Percentiles rank a stretch among this genome's conserved stretches.
These are phyloP conservation scores for Alternaria atra DNA, from an alignment of 2,329 filamentous ascomycete species.

Conservation along the genomic window DNA sequence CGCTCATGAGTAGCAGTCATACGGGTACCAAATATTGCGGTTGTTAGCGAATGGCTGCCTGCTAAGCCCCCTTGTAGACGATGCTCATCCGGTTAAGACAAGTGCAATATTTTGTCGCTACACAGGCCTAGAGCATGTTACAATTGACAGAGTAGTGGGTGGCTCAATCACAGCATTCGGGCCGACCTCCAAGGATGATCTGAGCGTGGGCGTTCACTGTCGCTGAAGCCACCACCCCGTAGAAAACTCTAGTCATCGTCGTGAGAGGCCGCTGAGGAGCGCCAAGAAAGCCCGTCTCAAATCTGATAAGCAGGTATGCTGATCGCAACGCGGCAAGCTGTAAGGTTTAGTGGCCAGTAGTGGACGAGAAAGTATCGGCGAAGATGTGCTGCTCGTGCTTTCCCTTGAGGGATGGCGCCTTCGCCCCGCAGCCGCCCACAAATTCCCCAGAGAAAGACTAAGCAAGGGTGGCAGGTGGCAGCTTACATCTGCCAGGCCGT, in stretches of 20 bases:
- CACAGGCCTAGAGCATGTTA: background rate
- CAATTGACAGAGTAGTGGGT: conserved; percentile 1
- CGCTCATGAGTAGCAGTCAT: conserved; percentile 21
- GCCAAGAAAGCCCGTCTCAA: conserved; percentile 16
- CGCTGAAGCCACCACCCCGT: conserved; percentile 20
- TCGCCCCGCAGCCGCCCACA: conserved; percentile 31
- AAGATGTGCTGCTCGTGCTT: conserved; percentile 20
- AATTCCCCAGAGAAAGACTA: conserved; percentile 33
- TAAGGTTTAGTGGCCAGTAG: conserved; percentile 31
- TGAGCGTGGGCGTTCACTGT: conserved; percentile 13
- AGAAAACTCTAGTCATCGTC: background rate
- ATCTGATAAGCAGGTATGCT: conserved; percentile 19
- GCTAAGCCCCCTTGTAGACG: conserved; percentile 7
- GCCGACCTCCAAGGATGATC: conserved; percentile 5
- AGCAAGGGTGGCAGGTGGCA: conserved; percentile 25
- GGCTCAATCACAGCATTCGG: conserved; percentile 4
- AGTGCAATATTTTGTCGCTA: background rate
- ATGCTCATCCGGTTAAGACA: conserved; percentile 1
- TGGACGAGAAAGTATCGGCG: conserved; percentile 46
- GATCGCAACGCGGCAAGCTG: conserved; percentile 22
- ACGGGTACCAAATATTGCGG: conserved; percentile 22
- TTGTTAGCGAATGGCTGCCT: conserved; percentile 23
- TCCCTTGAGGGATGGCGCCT: conserved; percentile 27
- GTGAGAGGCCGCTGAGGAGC: conserved; percentile 13
- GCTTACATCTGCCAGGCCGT: conserved; percentile 36